Evolutionary conservation across 108 stramenopile species (phyloP).

Genomic region (Schizochytrium sp.): DNA sequence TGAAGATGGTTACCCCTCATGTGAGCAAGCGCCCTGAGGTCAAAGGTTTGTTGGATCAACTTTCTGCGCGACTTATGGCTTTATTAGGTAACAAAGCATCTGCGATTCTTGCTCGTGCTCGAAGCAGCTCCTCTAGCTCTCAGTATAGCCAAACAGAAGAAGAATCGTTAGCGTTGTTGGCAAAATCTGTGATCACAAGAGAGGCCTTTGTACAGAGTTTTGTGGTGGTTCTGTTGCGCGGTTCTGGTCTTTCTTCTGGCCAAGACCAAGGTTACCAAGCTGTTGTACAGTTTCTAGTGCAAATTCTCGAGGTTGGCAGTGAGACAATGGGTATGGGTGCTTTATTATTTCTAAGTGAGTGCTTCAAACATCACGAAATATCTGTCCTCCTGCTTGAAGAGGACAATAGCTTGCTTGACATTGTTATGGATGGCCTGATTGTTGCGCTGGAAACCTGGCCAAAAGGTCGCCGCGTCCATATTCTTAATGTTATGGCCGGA

Average conservation of each 20-base stretch:
- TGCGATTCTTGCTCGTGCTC: neutral
- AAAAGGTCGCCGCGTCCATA: neutral
- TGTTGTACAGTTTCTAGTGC: slow-evolving; percentile 16
- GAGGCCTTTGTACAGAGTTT: slow-evolving; percentile 1
- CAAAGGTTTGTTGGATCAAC: neutral
- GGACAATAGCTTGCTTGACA: neutral
- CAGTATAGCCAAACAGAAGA: neutral
- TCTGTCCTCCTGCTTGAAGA: neutral
- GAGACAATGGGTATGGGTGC: neutral
- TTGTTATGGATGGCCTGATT: slow-evolving; percentile 8
- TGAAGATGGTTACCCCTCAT: neutral
- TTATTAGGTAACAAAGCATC: neutral
- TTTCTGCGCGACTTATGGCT: neutral
- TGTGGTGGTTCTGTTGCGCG: slow-evolving; percentile 1
- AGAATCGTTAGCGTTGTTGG: neutral
- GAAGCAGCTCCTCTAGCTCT: neutral
- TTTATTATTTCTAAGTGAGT: neutral
- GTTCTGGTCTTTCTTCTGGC: neutral
- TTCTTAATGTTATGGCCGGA: slow-evolving; percentile 1
- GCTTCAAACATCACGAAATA: slow-evolving; percentile 34
- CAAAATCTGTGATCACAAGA: neutral
- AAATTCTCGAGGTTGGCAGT: neutral
- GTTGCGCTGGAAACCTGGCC: slow-evolving; percentile 14
- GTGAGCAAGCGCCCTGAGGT: neutral
- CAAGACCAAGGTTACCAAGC: neutral